These are phyloP conservation scores for Penicillium robsamsonii DNA, from an alignment of 495 filamentous ascomycete species.

Conservation along the genomic window DNA sequence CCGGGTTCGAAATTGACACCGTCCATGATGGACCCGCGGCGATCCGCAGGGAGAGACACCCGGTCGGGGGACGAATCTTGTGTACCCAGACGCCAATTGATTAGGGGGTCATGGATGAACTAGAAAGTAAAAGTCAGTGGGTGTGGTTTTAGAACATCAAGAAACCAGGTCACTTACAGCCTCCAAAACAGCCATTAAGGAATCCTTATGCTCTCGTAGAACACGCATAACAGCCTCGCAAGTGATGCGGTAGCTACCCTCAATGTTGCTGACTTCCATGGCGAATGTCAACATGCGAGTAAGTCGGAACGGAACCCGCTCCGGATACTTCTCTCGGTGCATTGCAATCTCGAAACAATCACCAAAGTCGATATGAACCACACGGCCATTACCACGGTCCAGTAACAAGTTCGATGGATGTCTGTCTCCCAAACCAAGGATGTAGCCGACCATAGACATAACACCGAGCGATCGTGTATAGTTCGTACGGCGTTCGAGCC, in stretches of 20 bases:
- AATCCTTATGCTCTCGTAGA: slow-evolving; percentile 93
- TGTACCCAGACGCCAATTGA: slow-evolving; percentile 92
- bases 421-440: slow-evolving; percentile 91
- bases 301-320: slow-evolving; percentile 94
- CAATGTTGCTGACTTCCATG: slow-evolving; percentile 99
- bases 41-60: slow-evolving; percentile 77
- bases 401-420: slow-evolving; percentile 98
- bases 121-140: slow-evolving; percentile 39
- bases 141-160: slow-evolving; percentile 1
- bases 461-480: slow-evolving; percentile 96
- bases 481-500: slow-evolving; percentile 94
- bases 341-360: slow-evolving; percentile 99
- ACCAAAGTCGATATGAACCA: slow-evolving; percentile 98
- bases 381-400: slow-evolving; percentile 89
- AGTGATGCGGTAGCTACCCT: slow-evolving; percentile 94
- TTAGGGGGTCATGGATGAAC: slow-evolving; percentile 97
- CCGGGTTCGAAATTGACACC: slow-evolving; percentile 56
- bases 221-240: slow-evolving; percentile 99
- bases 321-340: slow-evolving; percentile 98
- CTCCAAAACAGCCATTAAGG: slow-evolving; percentile 95
- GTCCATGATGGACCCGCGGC: slow-evolving; percentile 69
- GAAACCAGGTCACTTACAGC: slow-evolving; percentile 62
- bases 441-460: slow-evolving; percentile 99
- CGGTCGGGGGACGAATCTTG: slow-evolving; percentile 72
- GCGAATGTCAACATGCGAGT: slow-evolving; percentile 98